Evolutionary conservation across 2,329 filamentous ascomycete genomes (phyloP), one percentile per base, ranked within the genome.

Genomic region (Periconia macrospinosa): DNA sequence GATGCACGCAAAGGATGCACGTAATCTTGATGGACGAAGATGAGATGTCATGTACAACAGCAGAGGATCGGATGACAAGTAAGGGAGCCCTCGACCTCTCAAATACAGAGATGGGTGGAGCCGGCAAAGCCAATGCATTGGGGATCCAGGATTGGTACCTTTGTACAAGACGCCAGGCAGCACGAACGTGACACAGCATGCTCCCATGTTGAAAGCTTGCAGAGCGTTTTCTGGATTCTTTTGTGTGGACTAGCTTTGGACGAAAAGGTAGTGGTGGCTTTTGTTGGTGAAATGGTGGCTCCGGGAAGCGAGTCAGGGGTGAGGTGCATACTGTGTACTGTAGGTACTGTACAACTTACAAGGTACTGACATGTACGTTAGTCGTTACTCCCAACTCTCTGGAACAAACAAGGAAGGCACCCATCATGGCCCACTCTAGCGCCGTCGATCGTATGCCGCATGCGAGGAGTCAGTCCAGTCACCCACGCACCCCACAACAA

Each of bases 231-330:
- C 54, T 63, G 66, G 62, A 55, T 58, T 56, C 58, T 61, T 53
- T 58, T 59, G 57, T 55, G 49, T 56, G 27, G 50, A 56, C 45
- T 54, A 54, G 50, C 54, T 59, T 27, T 44, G 56, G 40, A 50
- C 55, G 41, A 50, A 61, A 63, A 60, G 61, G 27, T 30, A n/a
- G 33, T 52, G 53, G 46, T 55, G 61, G 56, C 33, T 47, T 46
- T 47, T 37, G 23, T 7, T 43, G 41, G 52, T 41, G 48, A 49
- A 45, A 33, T 58, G 47, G 55, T 62, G 62, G 63, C 58, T 56
- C 57, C 53, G 58, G 55, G 52, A 61, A 65, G 57, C 66, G 65
- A 69, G 65, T 65, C 65, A 69, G 62, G 63, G 59, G 55, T 54
- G 5, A 44, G 41, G 2, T 20, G 2, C 15, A 3, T 41, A 2